Percentiles rank a stretch among this genome's conserved stretches.
Conservation (phyloP, 768 basidiomycete species). For the Hebeloma cylindrosporum region DNA sequence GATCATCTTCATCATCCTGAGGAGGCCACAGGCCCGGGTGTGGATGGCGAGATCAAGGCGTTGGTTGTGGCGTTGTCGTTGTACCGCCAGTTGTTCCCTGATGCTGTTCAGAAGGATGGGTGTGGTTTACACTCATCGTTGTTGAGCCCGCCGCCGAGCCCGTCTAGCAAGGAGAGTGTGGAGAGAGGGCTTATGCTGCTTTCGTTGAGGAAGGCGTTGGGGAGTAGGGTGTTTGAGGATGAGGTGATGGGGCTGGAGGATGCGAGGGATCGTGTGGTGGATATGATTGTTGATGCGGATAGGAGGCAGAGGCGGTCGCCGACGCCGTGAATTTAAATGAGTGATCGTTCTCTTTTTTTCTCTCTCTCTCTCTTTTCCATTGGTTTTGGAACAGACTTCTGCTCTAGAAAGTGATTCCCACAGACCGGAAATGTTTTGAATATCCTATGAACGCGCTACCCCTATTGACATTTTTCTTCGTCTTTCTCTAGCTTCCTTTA, state of each 20-base stretch:
- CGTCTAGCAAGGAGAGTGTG: conserved; percentile 8
- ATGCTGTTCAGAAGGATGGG: conserved; percentile 14
- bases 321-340: too few relatives aligned
- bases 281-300: conserved; percentile 56
- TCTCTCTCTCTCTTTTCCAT: too few relatives aligned
- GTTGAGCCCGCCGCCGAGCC: conserved; percentile 62
- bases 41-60: conserved; percentile 47
- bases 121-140: conserved; percentile 32
- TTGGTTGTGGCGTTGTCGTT: conserved; percentile 61
- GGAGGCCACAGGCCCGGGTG: neutral
- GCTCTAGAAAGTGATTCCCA: too few relatives aligned
- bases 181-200: conserved; percentile 27
- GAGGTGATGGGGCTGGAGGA: conserved; percentile 55
- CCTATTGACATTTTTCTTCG: too few relatives aligned
- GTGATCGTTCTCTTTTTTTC: too few relatives aligned
- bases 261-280: conserved; percentile 74
- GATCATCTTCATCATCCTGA: conserved; percentile 26
- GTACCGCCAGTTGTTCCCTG: conserved; percentile 59
- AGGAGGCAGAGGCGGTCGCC: conserved; percentile 26
- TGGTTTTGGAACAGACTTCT: too few relatives aligned
- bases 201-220: conserved; percentile 54
- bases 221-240: conserved; percentile 44
- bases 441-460: too few relatives aligned
- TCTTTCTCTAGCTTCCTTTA: too few relatives aligned
- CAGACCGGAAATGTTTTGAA: too few relatives aligned